phyloP scores from a whole-genome alignment of 345 rosid genomes.

The Cardamine resedifolia region DNA sequence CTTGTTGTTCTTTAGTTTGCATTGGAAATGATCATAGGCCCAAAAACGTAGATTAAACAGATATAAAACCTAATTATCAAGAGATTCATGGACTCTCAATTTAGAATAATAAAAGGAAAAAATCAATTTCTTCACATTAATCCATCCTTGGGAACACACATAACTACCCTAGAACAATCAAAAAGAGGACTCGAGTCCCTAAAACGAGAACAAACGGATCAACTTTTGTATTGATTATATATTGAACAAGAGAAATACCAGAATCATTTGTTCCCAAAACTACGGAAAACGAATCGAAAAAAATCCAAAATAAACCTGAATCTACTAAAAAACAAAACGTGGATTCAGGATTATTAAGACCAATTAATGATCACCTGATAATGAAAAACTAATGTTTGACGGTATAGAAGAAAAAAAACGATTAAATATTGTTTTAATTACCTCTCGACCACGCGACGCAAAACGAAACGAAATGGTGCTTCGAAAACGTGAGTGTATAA shows the following conservation, averaged over 20 bases:
- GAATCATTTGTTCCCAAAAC: not conserved
- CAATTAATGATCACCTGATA: not conserved
- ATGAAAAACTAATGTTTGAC: not conserved
- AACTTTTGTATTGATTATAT: not conserved
- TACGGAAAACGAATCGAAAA: not conserved
- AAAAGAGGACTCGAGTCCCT: not conserved
- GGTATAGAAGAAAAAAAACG: not conserved
- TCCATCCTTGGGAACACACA: too few relatives aligned
- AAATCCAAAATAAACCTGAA: not conserved
- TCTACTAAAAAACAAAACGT: not conserved
- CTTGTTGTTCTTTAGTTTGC: not conserved
- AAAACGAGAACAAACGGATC: not conserved
- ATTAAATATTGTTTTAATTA: not conserved
- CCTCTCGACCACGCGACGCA: slow-evolving; percentile 20
- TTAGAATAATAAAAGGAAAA: not conserved
- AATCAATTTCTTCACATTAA: not conserved
- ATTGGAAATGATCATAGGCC: not conserved
- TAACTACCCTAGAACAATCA: not conserved
- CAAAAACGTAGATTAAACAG: not conserved
- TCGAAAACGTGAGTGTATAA: not conserved
- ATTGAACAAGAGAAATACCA: not conserved
- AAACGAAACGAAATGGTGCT: slow-evolving; percentile 7
- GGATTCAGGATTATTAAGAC: not conserved
- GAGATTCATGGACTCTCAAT: not conserved
- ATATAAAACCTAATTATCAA: not conserved